A percentile compares a stretch with the other conserved stretches of the same genome.
Conservation (phyloP, 164 flowering plant species). For the Tetracentron sinense region DNA sequence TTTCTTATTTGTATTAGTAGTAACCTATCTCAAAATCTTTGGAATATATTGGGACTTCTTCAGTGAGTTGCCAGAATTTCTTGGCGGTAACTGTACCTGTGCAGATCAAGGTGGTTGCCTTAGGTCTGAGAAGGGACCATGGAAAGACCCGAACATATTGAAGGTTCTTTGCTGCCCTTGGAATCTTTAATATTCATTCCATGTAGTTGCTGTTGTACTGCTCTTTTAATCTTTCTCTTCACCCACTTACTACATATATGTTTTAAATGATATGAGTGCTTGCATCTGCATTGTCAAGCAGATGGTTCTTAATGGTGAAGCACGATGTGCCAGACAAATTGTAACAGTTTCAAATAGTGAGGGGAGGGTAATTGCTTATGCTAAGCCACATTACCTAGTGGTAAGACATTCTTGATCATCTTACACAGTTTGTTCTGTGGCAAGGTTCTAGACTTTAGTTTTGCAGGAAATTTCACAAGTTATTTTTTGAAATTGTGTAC, state of each 20-base stretch:
- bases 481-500: too few relatives aligned
- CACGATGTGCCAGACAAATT: slow-evolving; percentile 64
- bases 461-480: not conserved
- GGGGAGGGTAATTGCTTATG: slow-evolving; percentile 75
- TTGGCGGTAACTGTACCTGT: slow-evolving; percentile 46
- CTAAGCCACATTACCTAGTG: slow-evolving; percentile 67
- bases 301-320: slow-evolving; percentile 60
- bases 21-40: not conserved
- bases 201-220: not conserved
- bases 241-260: not conserved
- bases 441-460: too few relatives aligned
- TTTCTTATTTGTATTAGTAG: not conserved
- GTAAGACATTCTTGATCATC: slow-evolving; percentile 25
- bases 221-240: not conserved
- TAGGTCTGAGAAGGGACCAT: slow-evolving; percentile 44
- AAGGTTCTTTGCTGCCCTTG: slow-evolving; percentile 30
- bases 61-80: slow-evolving; percentile 68
- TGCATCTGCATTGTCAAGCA: slow-evolving; percentile 16
- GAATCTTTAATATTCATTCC: too few relatives aligned
- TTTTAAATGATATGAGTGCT: not conserved
- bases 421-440: not conserved
- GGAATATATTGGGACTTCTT: slow-evolving; percentile 7
- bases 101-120: slow-evolving; percentile 41
- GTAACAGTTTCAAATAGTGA: slow-evolving; percentile 77
- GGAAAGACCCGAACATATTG: slow-evolving; percentile 38